These are phyloP conservation scores for Lepidium aucheri DNA, from an alignment of 345 rosid genomes.

Conservation along the genomic window DNA sequence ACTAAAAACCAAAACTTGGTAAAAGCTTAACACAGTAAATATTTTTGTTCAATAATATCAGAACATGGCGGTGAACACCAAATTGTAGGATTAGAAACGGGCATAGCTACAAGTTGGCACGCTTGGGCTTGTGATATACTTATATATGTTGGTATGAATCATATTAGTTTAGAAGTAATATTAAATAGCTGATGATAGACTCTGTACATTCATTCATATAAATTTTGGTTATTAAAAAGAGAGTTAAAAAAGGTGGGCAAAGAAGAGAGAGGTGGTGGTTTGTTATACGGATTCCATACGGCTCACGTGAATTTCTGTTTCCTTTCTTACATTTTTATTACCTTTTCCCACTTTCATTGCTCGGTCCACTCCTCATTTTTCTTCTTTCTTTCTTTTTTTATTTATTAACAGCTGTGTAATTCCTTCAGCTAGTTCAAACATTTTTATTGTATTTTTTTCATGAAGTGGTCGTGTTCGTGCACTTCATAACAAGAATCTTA, in stretches of 20 bases:
- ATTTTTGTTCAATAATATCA: too few species aligned
- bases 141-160: too few species aligned
- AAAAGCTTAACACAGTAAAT: too few species aligned
- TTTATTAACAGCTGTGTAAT: slow-evolving; percentile 5
- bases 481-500: neutral
- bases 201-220: too few species aligned
- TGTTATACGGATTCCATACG: slow-evolving; percentile 19
- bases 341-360: neutral
- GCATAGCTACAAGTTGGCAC: too few species aligned
- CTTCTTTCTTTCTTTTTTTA: neutral
- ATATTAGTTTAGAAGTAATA: too few species aligned
- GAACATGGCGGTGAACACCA: too few species aligned
- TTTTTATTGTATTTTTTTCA: neutral
- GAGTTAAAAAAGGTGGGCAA: neutral
- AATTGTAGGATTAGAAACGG: too few species aligned
- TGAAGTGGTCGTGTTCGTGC: neutral
- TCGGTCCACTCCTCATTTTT: slow-evolving; percentile 12
- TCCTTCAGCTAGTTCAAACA: neutral
- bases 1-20: too few species aligned
- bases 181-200: too few species aligned
- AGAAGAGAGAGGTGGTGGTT: neutral
- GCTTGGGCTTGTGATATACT: too few species aligned
- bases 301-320: slow-evolving; percentile 22
- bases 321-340: slow-evolving; percentile 8
- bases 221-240: neutral